phyloP scores from a whole-genome alignment of 129 eudicot genomes.

The Scalesia atractyloides region DNA sequence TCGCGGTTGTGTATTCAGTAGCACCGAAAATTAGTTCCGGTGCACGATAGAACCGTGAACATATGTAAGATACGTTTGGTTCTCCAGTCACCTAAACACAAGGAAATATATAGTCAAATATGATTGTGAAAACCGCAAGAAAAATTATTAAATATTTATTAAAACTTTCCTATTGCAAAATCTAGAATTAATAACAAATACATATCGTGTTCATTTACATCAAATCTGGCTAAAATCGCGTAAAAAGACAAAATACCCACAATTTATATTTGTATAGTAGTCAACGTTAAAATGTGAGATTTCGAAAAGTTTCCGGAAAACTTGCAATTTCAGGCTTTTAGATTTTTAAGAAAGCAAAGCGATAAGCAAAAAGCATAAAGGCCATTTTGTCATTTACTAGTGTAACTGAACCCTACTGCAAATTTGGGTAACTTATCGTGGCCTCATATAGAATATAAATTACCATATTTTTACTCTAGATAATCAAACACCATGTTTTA shows the following conservation, averaged over 20 bases:
- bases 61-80: slow-evolving; percentile 87
- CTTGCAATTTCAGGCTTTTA: background rate
- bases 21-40: slow-evolving; percentile 98
- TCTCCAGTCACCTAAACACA: slow-evolving; percentile 76
- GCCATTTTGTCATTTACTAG: background rate
- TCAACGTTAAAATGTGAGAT: background rate
- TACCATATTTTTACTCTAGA: background rate
- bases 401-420: background rate
- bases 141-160: background rate
- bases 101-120: slow-evolving; percentile 12
- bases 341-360: background rate
- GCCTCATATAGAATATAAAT: background rate
- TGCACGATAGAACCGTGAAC: slow-evolving; percentile 91
- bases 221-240: background rate
- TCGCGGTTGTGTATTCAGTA: slow-evolving; percentile 79
- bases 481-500: background rate
- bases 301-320: background rate
- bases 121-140: background rate
- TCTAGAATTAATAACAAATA: background rate
- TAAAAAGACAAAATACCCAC: background rate
- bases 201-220: background rate
- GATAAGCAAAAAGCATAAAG: background rate
- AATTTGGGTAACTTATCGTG: too few species aligned
- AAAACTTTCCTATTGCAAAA: background rate
- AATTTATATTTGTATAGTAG: background rate